Base-by-base conservation (phyloP, 78 protist genomes). In the Dictyostelium capitatum region DNA sequence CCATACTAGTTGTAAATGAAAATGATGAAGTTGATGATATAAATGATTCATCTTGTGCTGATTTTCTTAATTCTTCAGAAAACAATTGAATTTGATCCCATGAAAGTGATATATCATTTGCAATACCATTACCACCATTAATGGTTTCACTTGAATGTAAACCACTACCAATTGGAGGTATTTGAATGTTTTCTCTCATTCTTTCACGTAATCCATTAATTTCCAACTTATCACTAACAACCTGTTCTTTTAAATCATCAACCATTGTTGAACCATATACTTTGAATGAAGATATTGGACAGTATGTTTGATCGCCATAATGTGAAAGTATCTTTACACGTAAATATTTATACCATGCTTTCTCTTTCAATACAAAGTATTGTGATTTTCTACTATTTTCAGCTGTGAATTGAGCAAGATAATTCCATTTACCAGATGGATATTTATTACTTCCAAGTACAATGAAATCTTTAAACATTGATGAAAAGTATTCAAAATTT, bases 401-500 rank as follows among this genome's bases (percentile, higher is more conserved):
- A 11, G 95, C 96, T 4, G 96, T 87, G 41, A 95, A 89, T 10
- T 69, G 80, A 65, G 82, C 89, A 20, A 95, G 77, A 15, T 17
- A 32, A 37, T 73, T 47, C 96, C 96, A 95, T 32, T 54, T 30
- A 4, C 53, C 41, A 23, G 92, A 41, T 4, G 96, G 94, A 43
- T 89, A 89, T 48, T 67, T 48, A 11, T 82, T 73, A 17, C 70
- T 54, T 41, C 91, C 96, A 28, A 56, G 19, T 1, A 95, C 95
- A 10, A 47, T 32, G 30, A 95, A 80, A 72, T 87, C 90, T 30
- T 87, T 85, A 56, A 95, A 87, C 85, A 72, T 87, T 20, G 96
- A 95, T 37, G 95, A 89, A 54, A 95, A 95, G 79, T 81, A 89
- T 53, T 95, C 96, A 54, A 89, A 95, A 75, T 83, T 89, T 47